These are phyloP conservation scores for Dipteronia sinensis DNA, from an alignment of 345 rosid species.

Conservation along the genomic window DNA sequence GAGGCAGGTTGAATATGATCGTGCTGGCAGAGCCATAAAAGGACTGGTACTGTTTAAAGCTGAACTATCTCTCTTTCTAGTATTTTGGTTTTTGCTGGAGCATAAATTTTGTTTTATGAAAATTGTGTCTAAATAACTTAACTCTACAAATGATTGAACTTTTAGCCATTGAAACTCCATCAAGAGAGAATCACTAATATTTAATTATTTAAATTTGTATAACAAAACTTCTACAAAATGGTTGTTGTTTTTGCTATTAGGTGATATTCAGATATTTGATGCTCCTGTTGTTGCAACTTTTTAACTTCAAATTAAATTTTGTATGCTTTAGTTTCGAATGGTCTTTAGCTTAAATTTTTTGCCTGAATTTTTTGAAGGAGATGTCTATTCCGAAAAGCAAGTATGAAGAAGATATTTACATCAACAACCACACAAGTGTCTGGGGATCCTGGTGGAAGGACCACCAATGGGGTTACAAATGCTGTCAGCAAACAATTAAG, in stretches of 20 bases:
- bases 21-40: slow-evolving; percentile 63
- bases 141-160: background rate
- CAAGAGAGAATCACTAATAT: background rate
- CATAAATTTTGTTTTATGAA: background rate
- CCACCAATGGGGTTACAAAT: slow-evolving; percentile 84
- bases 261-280: slow-evolving; percentile 1
- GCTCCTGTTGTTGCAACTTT: background rate
- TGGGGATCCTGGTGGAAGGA: slow-evolving; percentile 98
- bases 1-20: slow-evolving; percentile 72
- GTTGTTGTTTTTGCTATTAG: background rate
- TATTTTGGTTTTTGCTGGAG: background rate
- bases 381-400: slow-evolving; percentile 57
- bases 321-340: background rate
- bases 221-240: background rate
- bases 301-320: background rate
- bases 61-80: background rate
- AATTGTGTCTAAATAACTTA: background rate
- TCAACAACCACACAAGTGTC: slow-evolving; percentile 69
- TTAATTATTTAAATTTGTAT: background rate
- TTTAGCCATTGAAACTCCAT: background rate
- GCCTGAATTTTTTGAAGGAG: slow-evolving; percentile 36
- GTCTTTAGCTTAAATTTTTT: background rate
- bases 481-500: slow-evolving; percentile 69
- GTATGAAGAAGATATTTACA: slow-evolving; percentile 59
- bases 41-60: slow-evolving; percentile 47